Evolutionary conservation across 257 asterid genomes (phyloP).

Genomic region (Echites panduratus): DNA sequence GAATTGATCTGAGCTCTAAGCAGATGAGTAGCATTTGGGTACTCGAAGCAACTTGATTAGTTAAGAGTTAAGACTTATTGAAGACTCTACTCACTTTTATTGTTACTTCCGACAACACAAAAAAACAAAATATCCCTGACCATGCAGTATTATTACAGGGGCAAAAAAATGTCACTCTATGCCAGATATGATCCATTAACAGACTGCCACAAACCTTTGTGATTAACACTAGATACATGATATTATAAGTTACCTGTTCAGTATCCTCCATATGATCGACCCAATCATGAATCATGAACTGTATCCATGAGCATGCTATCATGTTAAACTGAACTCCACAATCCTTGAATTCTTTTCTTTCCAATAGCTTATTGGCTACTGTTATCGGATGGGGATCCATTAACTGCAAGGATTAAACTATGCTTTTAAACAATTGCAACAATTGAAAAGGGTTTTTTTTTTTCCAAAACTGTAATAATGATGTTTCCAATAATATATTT

Average conservation of each 20-base stretch:
- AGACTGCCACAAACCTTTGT: not conserved
- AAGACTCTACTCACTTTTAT: not conserved
- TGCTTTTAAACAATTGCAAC: not conserved
- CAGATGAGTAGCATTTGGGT: not conserved
- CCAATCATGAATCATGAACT: constrained; percentile 37
- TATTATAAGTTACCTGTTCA: constrained; percentile 15
- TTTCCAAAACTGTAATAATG: not conserved
- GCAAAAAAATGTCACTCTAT: not conserved
- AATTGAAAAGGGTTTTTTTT: not conserved
- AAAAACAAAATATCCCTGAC: not conserved
- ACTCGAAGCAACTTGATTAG: not conserved
- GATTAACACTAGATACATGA: not conserved
- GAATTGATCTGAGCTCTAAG: not conserved
- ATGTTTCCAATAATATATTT: not conserved
- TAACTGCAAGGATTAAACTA: constrained; percentile 13
- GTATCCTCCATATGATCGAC: constrained; percentile 36
- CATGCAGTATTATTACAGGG: not conserved
- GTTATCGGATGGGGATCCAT: constrained; percentile 28
- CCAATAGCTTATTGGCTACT: constrained; percentile 29
- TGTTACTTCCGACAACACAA: not conserved
- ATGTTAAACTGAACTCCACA: constrained; percentile 28
- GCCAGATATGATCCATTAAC: not conserved
- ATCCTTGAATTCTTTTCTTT: constrained; percentile 22
- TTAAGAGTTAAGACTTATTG: not conserved
- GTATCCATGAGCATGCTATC: constrained; percentile 31